A percentile compares a stretch with the other conserved stretches of the same genome.
Evolutionary conservation across 139 green algal genomes (phyloP).

Genomic region (Edaphochlamys debaryana): DNA sequence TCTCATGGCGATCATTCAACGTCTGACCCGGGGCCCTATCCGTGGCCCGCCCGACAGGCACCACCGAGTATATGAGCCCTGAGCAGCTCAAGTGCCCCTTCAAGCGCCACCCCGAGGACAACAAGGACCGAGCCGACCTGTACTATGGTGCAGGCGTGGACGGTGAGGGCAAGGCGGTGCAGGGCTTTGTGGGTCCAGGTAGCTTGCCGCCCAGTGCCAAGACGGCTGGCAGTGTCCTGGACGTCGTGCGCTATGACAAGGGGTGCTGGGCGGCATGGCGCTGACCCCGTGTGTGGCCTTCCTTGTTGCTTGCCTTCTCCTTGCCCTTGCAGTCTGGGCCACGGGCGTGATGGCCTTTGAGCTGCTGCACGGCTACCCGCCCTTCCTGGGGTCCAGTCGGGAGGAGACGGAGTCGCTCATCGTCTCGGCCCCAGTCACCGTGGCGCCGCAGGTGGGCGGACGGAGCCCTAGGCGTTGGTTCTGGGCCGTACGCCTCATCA

Average conservation of each 20-base stretch:
- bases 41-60: too few species aligned
- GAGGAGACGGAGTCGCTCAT: constrained; percentile 35
- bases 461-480: background rate
- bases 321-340: constrained; percentile 40
- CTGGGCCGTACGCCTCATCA: background rate
- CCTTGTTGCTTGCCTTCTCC: too few species aligned
- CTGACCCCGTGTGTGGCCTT: too few species aligned
- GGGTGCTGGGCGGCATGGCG: too few species aligned
- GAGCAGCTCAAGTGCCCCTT: constrained; percentile 65
- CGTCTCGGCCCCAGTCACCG: background rate
- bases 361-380: constrained; percentile 56
- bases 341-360: constrained; percentile 58
- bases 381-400: constrained; percentile 29
- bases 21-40: too few species aligned
- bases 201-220: too few species aligned
- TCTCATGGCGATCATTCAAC: too few species aligned
- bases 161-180: too few species aligned
- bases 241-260: too few species aligned
- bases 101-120: constrained; percentile 60
- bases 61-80: constrained; percentile 63
- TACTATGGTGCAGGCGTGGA: constrained; percentile 43
- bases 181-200: too few species aligned
- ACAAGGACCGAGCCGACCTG: constrained; percentile 62
- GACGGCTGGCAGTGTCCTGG: too few species aligned
- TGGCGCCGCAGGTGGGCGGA: constrained; percentile 13